A percentile compares a stretch with the other conserved stretches of the same genome.
phyloP scores from a whole-genome alignment of 2,329 filamentous ascomycete genomes.

The Claviceps pazoutovae region DNA sequence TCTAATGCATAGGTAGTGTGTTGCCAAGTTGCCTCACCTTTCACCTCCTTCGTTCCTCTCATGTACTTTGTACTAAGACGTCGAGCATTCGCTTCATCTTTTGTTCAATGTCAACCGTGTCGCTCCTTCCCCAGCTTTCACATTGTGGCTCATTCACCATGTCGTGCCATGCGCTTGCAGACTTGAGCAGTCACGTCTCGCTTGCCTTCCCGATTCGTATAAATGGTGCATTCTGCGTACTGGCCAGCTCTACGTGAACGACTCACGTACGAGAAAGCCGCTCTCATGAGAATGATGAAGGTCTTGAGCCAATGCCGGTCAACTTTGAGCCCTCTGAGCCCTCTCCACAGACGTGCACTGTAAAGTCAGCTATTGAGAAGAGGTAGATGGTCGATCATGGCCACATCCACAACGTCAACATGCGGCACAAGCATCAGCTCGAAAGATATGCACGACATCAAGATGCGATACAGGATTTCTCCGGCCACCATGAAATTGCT shows the following conservation, averaged over 20 bases:
- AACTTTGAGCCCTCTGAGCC: not conserved
- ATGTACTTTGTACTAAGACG: too few relatives aligned
- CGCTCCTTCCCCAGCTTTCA: not conserved
- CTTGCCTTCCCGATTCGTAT: not conserved
- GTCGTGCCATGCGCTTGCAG: not conserved
- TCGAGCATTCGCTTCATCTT: too few relatives aligned
- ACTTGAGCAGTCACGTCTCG: not conserved
- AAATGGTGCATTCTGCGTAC: not conserved
- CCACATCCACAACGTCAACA: not conserved
- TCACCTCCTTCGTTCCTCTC: too few relatives aligned
- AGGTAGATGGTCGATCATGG: not conserved
- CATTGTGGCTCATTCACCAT: not conserved
- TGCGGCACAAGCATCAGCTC: not conserved
- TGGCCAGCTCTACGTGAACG: too few relatives aligned
- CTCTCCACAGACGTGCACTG: not conserved
- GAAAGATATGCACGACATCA: conserved; percentile 14
- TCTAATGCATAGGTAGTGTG: too few relatives aligned
- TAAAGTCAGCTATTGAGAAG: not conserved
- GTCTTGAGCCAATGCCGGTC: not conserved
- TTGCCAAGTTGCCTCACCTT: too few relatives aligned
- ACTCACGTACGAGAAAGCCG: too few relatives aligned
- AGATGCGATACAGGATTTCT: conserved; percentile 21
- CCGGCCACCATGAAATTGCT: conserved; percentile 18
- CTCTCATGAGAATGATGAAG: too few relatives aligned
- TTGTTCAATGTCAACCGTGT: not conserved